Evolutionary conservation across 176 grass and related monocot species (phyloP), one percentile per base, ranked within the genome.

Genomic region (Saccharum officinarum): DNA sequence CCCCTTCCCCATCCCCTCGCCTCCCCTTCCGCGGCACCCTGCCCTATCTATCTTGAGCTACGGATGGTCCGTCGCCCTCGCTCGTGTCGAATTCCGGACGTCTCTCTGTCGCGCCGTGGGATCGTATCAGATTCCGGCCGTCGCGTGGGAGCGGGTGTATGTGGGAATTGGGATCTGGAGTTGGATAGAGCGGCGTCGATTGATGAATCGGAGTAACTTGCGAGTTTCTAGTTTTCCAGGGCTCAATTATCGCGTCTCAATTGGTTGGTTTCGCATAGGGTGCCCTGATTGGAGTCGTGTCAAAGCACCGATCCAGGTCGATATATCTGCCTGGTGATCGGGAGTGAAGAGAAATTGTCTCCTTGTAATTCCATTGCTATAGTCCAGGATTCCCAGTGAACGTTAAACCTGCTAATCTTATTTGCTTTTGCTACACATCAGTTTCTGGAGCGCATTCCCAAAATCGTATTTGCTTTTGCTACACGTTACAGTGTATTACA

Each of bases 111-210:
- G 31, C 68, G 64, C 76, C 57, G 64, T 4, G 67, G 50, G 66
- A 30, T 82, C 60, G 38, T 67, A 15, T 23, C 74, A 86, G 88
- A 83, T 86, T 90, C 45, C 80, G 46, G 20, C 69, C 46, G 37
- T 81, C 61, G 67, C 66, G 84, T 67, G 7, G 5, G 5, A 10
- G 84, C 16, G 13, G 28, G 22, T 54, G 67, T 59, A 1, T 7
- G 54, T 61, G 45, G 57, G 20, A 34, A 67, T 76, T 68, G 30
- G 74, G 59, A 78, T 83, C 81, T 74, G 74, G 67, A 68, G 15
- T 59, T 8, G 30, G 39, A 12, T 69, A 13, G 73, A 52, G 52
- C 44, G 17, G 14, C 70, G 10, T 78, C 22, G 76, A 13, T 20
- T 73, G 12, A 15, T 79, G 73, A 47, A 49, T 38, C 60, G 20